Base-by-base conservation (phyloP, 768 basidiomycete species). In the Boletus sp. region DNA sequence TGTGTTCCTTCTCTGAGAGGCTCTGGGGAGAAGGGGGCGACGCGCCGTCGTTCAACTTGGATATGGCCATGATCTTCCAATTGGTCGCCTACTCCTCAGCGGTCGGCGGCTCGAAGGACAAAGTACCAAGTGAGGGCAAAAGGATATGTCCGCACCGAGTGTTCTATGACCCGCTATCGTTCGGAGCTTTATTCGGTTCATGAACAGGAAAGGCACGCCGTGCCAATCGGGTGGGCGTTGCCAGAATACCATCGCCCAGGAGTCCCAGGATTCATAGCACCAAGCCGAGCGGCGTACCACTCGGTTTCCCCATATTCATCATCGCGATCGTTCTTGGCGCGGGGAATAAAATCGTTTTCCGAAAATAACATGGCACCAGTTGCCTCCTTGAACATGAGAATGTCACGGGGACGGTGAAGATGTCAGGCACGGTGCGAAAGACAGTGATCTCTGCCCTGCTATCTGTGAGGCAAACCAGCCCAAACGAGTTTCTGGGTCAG, bases 1-100 rank as follows among this genome's bases (percentile, higher is more conserved):
- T 2, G 4, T 56, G 14, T 10, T 18, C 53, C 48, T 60, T 60
- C 17, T 60, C 59, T 6, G 52, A 56, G 20, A 50, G 53, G 24
- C 59, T 48, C 24, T 32, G 29, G 2, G 55, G 36, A 30, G 55
- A 37, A 1, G 47, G 9, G 10, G 35, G 35, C 30, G 52, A 10
- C 28, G 14, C 9, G 50, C 8, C 8, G 30, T 30, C 36, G 17
- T 54, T 24, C 5, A n/a, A 3, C 28, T 54, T 54, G 5, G 20
- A 10, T 24, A 4, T 39, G 28, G 37, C 29, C 54, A 55, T 54
- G 50, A 15, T 30, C 18, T 32, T 24, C 29, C 28, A 29, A 14
- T 30, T 9, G 29, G 29, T 15, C 4, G 18, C 10, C n/a, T 28
- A 20, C 5, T 20, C 20, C 45, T 17, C 9, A 5, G 4, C n/a